Evolutionary conservation across 2,329 filamentous ascomycete species (phyloP).

Genomic region (Botryosphaeria dothidea): DNA sequence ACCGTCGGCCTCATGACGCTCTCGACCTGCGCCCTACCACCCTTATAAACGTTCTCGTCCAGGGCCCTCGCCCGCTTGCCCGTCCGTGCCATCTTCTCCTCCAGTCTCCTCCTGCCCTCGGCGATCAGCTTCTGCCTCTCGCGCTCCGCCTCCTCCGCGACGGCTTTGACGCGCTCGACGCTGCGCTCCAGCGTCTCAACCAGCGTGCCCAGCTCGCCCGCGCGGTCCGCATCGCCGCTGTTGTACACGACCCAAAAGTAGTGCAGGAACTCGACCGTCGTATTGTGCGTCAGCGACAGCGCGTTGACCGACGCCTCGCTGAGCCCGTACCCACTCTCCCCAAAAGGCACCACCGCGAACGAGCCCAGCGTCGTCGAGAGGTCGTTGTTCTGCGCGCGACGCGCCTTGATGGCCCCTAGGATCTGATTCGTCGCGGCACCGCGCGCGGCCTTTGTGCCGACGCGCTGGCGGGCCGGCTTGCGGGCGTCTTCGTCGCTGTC

Average conservation of each 20-base stretch:
- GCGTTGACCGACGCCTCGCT: conserved; percentile 57
- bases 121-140: conserved; percentile 69
- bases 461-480: conserved; percentile 55
- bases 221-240: conserved; percentile 80
- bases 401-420: conserved; percentile 63
- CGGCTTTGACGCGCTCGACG: conserved; percentile 74
- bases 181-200: conserved; percentile 80
- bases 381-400: conserved; percentile 58
- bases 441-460: conserved; percentile 71
- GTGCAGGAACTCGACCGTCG: conserved; percentile 91
- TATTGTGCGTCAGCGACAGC: conserved; percentile 79
- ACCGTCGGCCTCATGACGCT: conserved; percentile 75
- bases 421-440: conserved; percentile 66
- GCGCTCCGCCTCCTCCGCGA: conserved; percentile 76
- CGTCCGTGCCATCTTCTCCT: conserved; percentile 69
- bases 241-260: conserved; percentile 95
- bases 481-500: conserved; percentile 58
- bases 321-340: conserved; percentile 33
- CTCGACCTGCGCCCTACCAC: conserved; percentile 74
- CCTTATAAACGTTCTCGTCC: conserved; percentile 50
- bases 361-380: conserved; percentile 28
- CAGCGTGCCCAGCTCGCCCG: conserved; percentile 76
- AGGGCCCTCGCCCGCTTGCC: conserved; percentile 68
- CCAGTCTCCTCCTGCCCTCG: conserved; percentile 53
- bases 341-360: conserved; percentile 31